These are phyloP conservation scores for Gossypioides kirkii DNA, from an alignment of 345 rosid genomes.

Conservation along the genomic window DNA sequence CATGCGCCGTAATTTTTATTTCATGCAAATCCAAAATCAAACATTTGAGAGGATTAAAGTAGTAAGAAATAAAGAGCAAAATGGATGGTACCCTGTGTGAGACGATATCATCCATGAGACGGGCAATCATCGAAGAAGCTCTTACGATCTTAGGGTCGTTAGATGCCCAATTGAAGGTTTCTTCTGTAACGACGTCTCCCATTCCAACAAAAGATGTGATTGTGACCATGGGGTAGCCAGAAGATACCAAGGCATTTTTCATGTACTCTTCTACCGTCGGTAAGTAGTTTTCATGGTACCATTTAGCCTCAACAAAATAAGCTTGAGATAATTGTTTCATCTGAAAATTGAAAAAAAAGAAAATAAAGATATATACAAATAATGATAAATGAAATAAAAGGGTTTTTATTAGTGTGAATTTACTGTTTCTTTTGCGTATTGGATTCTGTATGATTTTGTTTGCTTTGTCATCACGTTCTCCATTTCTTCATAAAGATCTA, in stretches of 20 bases:
- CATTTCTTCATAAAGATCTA: neutral
- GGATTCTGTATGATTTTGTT: neutral
- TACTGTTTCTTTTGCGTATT: neutral
- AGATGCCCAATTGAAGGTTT: constrained; percentile 21
- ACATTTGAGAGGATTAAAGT: neutral
- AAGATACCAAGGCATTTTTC: constrained; percentile 3
- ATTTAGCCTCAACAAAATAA: constrained; percentile 27
- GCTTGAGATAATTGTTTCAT: constrained; percentile 19
- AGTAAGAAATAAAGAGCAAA: neutral
- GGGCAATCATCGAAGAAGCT: constrained; percentile 2
- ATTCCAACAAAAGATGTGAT: constrained; percentile 24
- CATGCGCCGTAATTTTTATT: no score
- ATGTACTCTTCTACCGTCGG: constrained; percentile 33
- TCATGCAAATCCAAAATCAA: neutral
- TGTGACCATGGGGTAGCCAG: constrained; percentile 10
- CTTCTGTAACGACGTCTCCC: constrained; percentile 16
- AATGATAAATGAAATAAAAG: neutral
- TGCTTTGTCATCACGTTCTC: neutral
- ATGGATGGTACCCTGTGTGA: constrained; percentile 8
- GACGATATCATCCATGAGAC: constrained; percentile 28
- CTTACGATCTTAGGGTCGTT: constrained; percentile 11
- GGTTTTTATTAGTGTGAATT: neutral
- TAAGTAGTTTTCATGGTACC: constrained; percentile 14
- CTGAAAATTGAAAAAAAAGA: constrained; percentile 3
- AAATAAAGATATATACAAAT: neutral